Percentiles rank a stretch among this genome's conserved stretches.
These are phyloP conservation scores for Saccharum spontaneum DNA, from an alignment of 176 grass and related monocot species.

Conservation along the genomic window DNA sequence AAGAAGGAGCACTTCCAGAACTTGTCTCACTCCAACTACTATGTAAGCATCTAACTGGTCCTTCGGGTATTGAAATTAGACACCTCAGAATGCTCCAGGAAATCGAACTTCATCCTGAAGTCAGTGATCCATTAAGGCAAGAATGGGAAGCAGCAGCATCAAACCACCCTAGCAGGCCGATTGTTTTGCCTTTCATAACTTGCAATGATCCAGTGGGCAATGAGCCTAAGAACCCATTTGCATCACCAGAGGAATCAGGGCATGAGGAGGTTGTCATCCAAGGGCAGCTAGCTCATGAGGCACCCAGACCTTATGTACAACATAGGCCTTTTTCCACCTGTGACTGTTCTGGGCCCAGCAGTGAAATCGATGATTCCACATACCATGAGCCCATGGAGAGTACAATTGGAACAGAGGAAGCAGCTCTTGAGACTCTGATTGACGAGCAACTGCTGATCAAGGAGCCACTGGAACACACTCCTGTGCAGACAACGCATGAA, in stretches of 20 bases:
- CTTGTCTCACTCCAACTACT: neutral
- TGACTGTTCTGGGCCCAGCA: neutral
- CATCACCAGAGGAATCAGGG: neutral
- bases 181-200: neutral
- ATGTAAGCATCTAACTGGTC: neutral
- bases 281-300: no score
- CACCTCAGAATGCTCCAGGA: neutral
- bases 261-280: neutral
- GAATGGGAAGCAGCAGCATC: constrained; percentile 11
- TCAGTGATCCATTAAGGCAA: neutral
- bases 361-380: neutral
- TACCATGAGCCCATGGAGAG: neutral
- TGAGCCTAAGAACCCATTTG: neutral
- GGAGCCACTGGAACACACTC: no score
- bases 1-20: neutral
- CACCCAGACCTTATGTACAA: neutral
- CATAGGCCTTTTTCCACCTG: neutral
- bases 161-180: neutral
- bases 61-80: neutral
- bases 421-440: no score
- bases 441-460: no score
- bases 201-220: neutral
- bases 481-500: no score
- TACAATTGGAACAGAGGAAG: neutral
- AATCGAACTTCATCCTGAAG: neutral